phyloP scores from a whole-genome alignment of 1,284 basidiomycete genomes.

The Fomes fomentarius region DNA sequence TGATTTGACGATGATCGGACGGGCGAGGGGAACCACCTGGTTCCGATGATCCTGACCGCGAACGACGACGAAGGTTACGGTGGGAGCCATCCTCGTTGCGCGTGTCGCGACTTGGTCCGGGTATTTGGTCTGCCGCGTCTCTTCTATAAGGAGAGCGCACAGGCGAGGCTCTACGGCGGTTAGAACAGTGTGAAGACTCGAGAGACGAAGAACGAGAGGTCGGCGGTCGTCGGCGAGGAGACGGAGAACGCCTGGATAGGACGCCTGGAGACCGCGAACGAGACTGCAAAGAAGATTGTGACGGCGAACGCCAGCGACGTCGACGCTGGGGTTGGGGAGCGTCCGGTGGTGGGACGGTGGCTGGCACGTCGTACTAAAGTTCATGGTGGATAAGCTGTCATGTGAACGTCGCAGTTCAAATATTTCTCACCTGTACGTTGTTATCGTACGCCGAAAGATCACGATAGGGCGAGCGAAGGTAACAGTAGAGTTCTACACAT shows the following conservation, averaged over 20 bases:
- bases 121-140: not conserved
- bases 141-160: not conserved
- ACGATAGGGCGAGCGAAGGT: constrained; percentile 82
- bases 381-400: constrained; percentile 4
- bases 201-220: constrained; percentile 4
- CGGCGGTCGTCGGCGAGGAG: constrained; percentile 2
- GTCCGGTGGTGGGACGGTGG: constrained; percentile 37
- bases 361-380: constrained; percentile 58
- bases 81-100: not conserved
- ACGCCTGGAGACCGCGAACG: constrained; percentile 3
- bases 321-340: constrained; percentile 38
- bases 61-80: not conserved
- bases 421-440: constrained; percentile 69
- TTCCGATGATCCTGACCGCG: not conserved
- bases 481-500: constrained; percentile 78
- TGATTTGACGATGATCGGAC: not conserved
- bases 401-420: constrained; percentile 6
- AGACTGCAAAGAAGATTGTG: constrained; percentile 23
- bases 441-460: constrained; percentile 81
- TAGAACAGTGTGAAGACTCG: not conserved
- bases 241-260: constrained; percentile 4
- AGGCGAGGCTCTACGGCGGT: not conserved
- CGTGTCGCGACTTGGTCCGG: not conserved
- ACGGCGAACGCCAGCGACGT: constrained; percentile 40
- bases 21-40: not conserved